Percentiles rank a stretch among this genome's conserved stretches.
These are phyloP conservation scores for Boletus reticulatus DNA, from an alignment of 768 basidiomycete genomes.

Conservation along the genomic window DNA sequence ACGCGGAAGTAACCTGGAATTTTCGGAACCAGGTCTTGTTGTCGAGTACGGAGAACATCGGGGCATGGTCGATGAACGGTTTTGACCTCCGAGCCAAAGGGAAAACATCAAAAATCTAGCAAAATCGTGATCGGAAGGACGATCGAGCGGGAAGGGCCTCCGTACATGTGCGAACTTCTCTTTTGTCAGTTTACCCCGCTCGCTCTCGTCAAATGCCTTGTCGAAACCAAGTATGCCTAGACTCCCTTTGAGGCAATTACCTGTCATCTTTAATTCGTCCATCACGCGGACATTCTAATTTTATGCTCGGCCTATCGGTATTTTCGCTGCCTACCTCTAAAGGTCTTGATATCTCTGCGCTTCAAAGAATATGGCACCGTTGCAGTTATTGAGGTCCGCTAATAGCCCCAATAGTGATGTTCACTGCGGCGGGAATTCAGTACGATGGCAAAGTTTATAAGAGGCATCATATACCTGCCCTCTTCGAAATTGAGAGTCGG, in stretches of 20 bases:
- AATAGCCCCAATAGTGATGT: slow-evolving; percentile 33
- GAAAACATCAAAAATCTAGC: slow-evolving; percentile 92
- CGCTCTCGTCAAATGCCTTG: slow-evolving; percentile 81
- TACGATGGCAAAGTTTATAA: too few relatives aligned
- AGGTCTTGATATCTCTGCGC: slow-evolving; percentile 93
- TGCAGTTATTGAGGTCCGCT: slow-evolving; percentile 96
- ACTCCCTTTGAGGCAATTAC: slow-evolving; percentile 96
- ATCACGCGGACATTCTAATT: slow-evolving; percentile 98
- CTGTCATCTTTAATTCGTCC: slow-evolving; percentile 99
- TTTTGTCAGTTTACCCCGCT: slow-evolving; percentile 84
- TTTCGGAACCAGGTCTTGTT: slow-evolving; percentile 99
- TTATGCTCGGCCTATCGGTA: slow-evolving; percentile 96
- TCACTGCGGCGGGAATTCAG: too few relatives aligned
- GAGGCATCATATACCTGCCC: too few relatives aligned
- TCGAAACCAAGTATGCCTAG: slow-evolving; percentile 93
- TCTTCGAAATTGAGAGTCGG: too few relatives aligned
- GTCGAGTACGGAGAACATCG: slow-evolving; percentile 95
- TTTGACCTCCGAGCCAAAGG: slow-evolving; percentile 87
- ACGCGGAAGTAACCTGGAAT: slow-evolving; percentile 69
- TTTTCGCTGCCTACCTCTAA: slow-evolving; percentile 95
- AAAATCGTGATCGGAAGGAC: not conserved
- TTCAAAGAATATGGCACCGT: slow-evolving; percentile 97
- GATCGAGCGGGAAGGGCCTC: not conserved
- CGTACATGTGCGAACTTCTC: slow-evolving; percentile 92
- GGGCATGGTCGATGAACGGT: slow-evolving; percentile 96